Base-by-base conservation (phyloP, 371 early-diverging fungal genomes). In the Fennellomyces sp. region DNA sequence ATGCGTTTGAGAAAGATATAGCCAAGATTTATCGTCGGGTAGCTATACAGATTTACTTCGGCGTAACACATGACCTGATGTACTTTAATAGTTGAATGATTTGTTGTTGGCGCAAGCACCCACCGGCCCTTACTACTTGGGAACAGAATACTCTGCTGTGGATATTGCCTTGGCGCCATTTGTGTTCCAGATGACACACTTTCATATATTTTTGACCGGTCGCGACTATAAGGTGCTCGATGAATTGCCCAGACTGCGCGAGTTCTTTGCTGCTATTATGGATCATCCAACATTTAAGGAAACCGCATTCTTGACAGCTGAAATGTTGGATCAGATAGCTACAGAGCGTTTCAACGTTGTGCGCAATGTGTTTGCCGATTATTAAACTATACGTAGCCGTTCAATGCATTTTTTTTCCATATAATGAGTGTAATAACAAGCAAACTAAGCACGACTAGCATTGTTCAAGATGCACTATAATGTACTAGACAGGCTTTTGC, bases 121-220 rank as follows among this genome's bases (percentile, higher is more conserved):
- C 25, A 64, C 69, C 0, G 88, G 88, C 0, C 87, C 87, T 11
- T 86, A 80, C 60, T 84, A 83, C 72, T 54, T 78, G 13, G 84
- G 85, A 21, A 57, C 60, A 15, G 63, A 74, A 31, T 86, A 76
- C 42, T 76, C 80, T 15, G 57, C 79, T 27, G 87, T 83, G 1
- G 88, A 87, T 56, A 52, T 84, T 31, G 69, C 70, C 4, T 48
- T 72, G 10, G 80, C 75, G 1, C 81, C 88, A 35, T 78, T 87
- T 60, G 25, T 75, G 11, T 39, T 39, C 13, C 39, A 39, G 17
- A 39, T 39, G 13, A 39, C 13, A 5, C 17, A 1, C 17, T 39
- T 39, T 39, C 5, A 5, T 5, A 39, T 5, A 19, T 39, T 39
- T 13, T 4, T 39, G 39, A 39, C 39, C 12, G 39, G 39, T 11